Conservation (phyloP, 495 filamentous ascomycete genomes). For the Neurospora sp. region DNA sequence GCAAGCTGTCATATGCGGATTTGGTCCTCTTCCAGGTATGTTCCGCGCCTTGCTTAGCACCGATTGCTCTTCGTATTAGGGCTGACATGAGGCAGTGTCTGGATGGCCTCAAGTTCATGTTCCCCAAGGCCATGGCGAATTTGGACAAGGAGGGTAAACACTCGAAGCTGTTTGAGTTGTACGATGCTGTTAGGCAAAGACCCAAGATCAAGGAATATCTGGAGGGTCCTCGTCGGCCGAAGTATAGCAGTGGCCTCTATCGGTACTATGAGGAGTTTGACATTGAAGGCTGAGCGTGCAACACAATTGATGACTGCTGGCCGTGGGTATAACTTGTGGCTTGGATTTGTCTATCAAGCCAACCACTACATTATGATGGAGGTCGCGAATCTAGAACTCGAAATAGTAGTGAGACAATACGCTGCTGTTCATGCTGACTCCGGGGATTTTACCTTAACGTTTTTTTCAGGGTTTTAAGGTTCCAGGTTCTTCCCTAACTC, state of each 20-base stretch:
- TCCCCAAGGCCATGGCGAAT: slow-evolving; percentile 47
- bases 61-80: neutral
- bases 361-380: neutral
- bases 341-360: neutral
- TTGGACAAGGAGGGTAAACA: slow-evolving; percentile 38
- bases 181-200: slow-evolving; percentile 42
- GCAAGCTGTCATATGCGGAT: slow-evolving; percentile 53
- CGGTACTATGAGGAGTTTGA: slow-evolving; percentile 56
- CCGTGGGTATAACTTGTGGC: neutral
- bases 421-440: neutral
- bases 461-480: neutral
- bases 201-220: slow-evolving; percentile 51
- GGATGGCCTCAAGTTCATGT: slow-evolving; percentile 47
- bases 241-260: slow-evolving; percentile 47
- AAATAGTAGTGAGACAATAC: neutral
- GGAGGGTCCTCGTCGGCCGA: slow-evolving; percentile 43
- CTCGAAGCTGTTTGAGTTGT: slow-evolving; percentile 41
- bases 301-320: neutral
- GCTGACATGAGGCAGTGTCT: slow-evolving; percentile 22
- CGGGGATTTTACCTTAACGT: neutral
- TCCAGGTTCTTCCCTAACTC: neutral
- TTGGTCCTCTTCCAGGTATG: slow-evolving; percentile 55
- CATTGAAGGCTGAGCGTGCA: slow-evolving; percentile 13
- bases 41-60: neutral
- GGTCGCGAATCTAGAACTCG: neutral